Conservation (phyloP, 1,284 basidiomycete species). For the Irpex lacteus region DNA sequence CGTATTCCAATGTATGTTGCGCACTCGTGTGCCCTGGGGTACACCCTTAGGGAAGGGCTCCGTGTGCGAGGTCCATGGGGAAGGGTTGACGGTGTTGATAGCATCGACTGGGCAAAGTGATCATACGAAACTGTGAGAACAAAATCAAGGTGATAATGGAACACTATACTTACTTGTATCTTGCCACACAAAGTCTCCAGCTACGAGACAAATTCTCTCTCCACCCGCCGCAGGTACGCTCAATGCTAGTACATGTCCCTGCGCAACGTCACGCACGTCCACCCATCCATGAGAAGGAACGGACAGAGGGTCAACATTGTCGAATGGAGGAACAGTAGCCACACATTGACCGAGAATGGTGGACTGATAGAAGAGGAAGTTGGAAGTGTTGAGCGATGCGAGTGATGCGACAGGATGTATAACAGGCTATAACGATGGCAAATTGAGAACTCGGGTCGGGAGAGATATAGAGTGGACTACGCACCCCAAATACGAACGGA, state of each 20-base stretch:
- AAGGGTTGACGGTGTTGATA: neutral
- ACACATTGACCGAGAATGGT: neutral
- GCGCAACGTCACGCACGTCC: neutral
- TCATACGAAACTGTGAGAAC: neutral
- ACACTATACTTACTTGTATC: neutral
- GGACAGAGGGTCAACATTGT: neutral
- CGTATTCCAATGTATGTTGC: constrained; percentile 25
- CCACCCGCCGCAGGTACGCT: neutral
- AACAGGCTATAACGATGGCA: neutral
- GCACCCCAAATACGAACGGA: constrained; percentile 8
- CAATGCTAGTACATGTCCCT: neutral
- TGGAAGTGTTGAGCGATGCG: neutral
- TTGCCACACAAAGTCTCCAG: neutral
- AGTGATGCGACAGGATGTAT: neutral
- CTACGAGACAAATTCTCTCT: neutral
- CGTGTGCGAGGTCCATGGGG: neutral
- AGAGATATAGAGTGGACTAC: neutral
- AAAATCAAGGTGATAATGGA: neutral
- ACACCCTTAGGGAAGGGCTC: neutral
- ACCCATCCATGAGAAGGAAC: neutral
- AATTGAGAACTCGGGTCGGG: neutral
- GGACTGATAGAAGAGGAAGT: neutral
- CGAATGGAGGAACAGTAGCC: neutral
- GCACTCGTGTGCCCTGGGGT: neutral
- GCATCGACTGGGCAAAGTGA: neutral